Base-by-base conservation (phyloP, 169 alveolate species). In the Perkinsus chesapeaki region DNA sequence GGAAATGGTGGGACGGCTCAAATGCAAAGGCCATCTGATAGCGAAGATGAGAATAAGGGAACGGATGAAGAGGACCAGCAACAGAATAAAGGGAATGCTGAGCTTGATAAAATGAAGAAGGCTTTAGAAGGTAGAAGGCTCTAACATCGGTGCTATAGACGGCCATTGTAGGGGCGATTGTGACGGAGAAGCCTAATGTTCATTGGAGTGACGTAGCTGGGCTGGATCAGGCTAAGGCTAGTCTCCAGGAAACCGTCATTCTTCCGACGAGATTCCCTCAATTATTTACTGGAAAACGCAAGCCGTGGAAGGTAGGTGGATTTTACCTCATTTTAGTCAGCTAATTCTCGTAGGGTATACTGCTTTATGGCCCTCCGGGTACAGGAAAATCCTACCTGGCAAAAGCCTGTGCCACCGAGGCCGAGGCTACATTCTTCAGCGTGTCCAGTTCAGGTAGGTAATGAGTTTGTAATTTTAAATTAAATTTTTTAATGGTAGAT, bases 331-430 rank as follows among this genome's bases (percentile, higher is more conserved):
- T 9, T 20, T 23, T 60, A 34, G 82, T 5, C 3, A 60, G 82
- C 27, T 27, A 34, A 1, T 60, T 34, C 27, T 7, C 27, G 12
- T 34, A 60, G 91, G 98, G 98, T 36, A 98, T 98, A 39, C 94
- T 98, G 38, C 94, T 98, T 72, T 98, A 98, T 93, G 99, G 99
- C 90, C 99, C 99, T 31, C 99, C 99, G 5, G 99, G 99, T 39
- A 98, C 99, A 43, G 99, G 99, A 39, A 99, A 99, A 96, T 97
- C 99, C 23, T 99, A 96, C 96, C 95, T 99, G 90, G 99, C 99
- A 3, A 98, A 99, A 95, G 99, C 99, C 34, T 98, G 99, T 93
- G 99, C 99, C 9, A 99, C 99, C 34, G 99, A 99, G 96, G 98
- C 95, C 36, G 94, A 92, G 72, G 93, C 96, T 23, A 92, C 94